Evolutionary conservation across 768 basidiomycete species (phyloP).

Genomic region (Tylopilus plumbeoviolaceoides): DNA sequence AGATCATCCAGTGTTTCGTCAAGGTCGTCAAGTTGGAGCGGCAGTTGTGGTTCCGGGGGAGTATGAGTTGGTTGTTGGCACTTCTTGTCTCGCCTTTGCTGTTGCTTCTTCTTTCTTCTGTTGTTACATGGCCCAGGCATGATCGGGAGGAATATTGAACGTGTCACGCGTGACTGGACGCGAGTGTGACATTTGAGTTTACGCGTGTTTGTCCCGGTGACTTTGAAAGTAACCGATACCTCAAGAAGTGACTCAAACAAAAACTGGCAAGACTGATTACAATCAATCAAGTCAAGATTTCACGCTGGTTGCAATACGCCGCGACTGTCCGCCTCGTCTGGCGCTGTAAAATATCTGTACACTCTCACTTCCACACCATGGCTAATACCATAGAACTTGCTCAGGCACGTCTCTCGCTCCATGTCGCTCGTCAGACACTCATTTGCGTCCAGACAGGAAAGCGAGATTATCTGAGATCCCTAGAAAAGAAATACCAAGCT

Average conservation of each 20-base stretch:
- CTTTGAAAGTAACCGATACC: constrained; percentile 9
- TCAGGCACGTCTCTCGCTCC: constrained; percentile 38
- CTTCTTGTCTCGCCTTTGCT: constrained; percentile 33
- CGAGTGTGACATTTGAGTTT: constrained; percentile 27
- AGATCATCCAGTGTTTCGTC: constrained; percentile 8
- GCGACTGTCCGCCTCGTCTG: constrained; percentile 22
- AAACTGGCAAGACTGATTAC: constrained; percentile 17
- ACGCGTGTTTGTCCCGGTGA: constrained; percentile 12
- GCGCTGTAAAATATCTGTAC: constrained; percentile 31
- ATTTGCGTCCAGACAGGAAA: constrained; percentile 72
- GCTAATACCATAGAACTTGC: constrained; percentile 64
- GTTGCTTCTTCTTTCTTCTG: constrained; percentile 42
- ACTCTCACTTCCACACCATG: constrained; percentile 35
- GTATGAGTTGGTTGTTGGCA: neutral
- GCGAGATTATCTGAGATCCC: constrained; percentile 76
- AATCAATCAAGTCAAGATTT: constrained; percentile 25
- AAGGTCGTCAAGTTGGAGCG: neutral
- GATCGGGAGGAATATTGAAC: constrained; percentile 8
- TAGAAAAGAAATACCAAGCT: constrained; percentile 84
- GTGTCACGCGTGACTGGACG: constrained; percentile 31
- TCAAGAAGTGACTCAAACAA: constrained; percentile 17
- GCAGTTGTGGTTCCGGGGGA: neutral
- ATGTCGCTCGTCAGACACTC: neutral
- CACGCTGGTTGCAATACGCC: constrained; percentile 21
- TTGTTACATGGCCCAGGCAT: constrained; percentile 66